Evolutionary conservation across 306 rosid genomes (phyloP).

Genomic region (Datisca glomerata): DNA sequence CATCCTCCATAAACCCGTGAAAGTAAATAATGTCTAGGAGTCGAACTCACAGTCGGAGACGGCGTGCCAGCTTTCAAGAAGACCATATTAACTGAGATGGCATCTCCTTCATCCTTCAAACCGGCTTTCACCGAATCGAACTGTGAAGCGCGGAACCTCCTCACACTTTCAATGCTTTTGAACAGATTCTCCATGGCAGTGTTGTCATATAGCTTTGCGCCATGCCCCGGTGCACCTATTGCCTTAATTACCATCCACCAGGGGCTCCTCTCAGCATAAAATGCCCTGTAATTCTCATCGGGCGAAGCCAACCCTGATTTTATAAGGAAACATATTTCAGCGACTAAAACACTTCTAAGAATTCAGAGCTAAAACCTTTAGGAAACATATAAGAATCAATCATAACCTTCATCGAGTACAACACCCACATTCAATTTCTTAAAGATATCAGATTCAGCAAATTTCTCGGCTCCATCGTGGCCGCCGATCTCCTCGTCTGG

Average conservation of each 20-base stretch:
- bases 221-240: constrained; percentile 85
- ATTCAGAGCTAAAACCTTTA: background rate
- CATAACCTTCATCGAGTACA: constrained; percentile 77
- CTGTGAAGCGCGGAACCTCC: constrained; percentile 73
- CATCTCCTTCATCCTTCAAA: constrained; percentile 72
- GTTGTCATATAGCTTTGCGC: constrained; percentile 88
- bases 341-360: background rate
- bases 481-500: constrained; percentile 97
- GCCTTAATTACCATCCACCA: constrained; percentile 91
- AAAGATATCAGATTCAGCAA: constrained; percentile 38
- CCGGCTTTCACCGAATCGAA: constrained; percentile 78
- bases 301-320: constrained; percentile 66
- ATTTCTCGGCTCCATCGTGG: constrained; percentile 47
- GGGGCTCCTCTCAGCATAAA: constrained; percentile 70
- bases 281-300: constrained; percentile 44
- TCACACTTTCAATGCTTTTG: constrained; percentile 71
- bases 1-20: too few relatives aligned
- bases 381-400: background rate
- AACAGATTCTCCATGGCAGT: constrained; percentile 84
- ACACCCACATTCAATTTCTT: constrained; percentile 54
- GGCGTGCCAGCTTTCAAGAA: constrained; percentile 88
- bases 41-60: constrained; percentile 63
- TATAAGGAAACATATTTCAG: background rate
- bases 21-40: constrained; percentile 3
- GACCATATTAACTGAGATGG: constrained; percentile 68